Conservation (phyloP, 225 moss, liverwort and hornwort genomes). For the Polytrichum formosum region DNA sequence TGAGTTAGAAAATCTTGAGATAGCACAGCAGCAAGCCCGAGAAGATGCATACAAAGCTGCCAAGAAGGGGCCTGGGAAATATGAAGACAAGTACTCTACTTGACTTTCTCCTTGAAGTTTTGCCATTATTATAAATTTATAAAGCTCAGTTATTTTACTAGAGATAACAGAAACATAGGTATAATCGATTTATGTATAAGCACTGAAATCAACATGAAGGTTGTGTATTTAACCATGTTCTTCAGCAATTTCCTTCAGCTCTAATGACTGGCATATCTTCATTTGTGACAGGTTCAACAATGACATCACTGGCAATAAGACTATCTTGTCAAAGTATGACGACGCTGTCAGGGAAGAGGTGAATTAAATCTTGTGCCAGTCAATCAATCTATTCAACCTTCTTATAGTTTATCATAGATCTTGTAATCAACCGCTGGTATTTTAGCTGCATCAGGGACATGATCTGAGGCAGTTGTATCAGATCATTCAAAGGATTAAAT, state of each 20-base stretch:
- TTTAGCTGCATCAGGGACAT: no score
- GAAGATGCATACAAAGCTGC: conserved; percentile 96
- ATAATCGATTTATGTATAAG: no score
- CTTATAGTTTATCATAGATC: no score
- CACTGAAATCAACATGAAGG: no score
- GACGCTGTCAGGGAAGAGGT: conserved; percentile 85
- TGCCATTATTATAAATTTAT: not conserved
- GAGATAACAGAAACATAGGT: not conserved
- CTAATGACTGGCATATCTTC: no score
- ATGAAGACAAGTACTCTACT: conserved; percentile 84
- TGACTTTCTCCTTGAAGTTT: conserved; percentile 1
- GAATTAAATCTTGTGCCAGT: not conserved
- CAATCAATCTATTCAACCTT: no score
- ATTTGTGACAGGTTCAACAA: conserved; percentile 66
- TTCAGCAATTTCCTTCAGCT: not conserved
- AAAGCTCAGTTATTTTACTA: no score
- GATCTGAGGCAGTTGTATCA: no score
- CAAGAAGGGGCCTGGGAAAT: conserved; percentile 82
- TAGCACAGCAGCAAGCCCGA: conserved; percentile 76
- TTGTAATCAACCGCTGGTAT: no score
- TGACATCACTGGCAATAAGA: conserved; percentile 69
- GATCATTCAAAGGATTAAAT: not conserved
- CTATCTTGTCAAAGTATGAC: conserved; percentile 92
- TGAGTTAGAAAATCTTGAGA: conserved; percentile 86
- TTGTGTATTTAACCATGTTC: no score